These are phyloP conservation scores for Umbelopsis sp. DNA, from an alignment of 192 early-diverging fungal species.

Conservation along the genomic window DNA sequence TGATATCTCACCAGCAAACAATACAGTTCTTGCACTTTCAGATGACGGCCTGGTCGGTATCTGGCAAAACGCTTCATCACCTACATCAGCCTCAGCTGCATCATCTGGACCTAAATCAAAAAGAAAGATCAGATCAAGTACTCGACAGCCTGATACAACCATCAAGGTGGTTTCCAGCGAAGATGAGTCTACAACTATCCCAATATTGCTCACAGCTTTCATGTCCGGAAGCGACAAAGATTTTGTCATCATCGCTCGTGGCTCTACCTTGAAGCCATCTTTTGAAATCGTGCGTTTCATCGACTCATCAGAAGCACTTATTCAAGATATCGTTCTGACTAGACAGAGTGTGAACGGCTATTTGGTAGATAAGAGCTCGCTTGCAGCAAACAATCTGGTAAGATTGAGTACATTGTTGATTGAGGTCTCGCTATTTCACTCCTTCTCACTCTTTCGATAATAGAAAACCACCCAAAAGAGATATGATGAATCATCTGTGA, in stretches of 20 bases:
- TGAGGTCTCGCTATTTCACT: not conserved
- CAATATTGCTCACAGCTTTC: conserved; percentile 50
- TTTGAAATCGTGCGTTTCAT: conserved; percentile 51
- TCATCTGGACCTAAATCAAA: conserved; percentile 24
- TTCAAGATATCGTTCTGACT: conserved; percentile 26
- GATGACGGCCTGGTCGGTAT: conserved; percentile 56
- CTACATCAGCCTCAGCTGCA: conserved; percentile 33
- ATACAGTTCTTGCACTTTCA: conserved; percentile 52
- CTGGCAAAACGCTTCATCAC: conserved; percentile 49
- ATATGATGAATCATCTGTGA: conserved; percentile 56
- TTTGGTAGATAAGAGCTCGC: conserved; percentile 48
- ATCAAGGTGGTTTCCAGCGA: conserved; percentile 49
- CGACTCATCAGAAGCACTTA: conserved; percentile 15
- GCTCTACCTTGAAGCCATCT: conserved; percentile 53
- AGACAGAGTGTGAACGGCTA: conserved; percentile 44
- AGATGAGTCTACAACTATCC: conserved; percentile 41
- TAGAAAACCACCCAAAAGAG: conserved; percentile 55
- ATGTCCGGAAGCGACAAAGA: conserved; percentile 32
- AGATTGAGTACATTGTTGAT: conserved; percentile 1
- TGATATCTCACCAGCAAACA: conserved; percentile 45
- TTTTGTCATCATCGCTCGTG: conserved; percentile 49
- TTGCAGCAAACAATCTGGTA: conserved; percentile 49
- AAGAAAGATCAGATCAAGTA: conserved; percentile 51
- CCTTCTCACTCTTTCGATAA: not conserved
- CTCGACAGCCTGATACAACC: conserved; percentile 43